Evolutionary conservation across 140 eudicot genomes (phyloP), one percentile per base, ranked within the genome.

Genomic region (Stevia rebaudiana): DNA sequence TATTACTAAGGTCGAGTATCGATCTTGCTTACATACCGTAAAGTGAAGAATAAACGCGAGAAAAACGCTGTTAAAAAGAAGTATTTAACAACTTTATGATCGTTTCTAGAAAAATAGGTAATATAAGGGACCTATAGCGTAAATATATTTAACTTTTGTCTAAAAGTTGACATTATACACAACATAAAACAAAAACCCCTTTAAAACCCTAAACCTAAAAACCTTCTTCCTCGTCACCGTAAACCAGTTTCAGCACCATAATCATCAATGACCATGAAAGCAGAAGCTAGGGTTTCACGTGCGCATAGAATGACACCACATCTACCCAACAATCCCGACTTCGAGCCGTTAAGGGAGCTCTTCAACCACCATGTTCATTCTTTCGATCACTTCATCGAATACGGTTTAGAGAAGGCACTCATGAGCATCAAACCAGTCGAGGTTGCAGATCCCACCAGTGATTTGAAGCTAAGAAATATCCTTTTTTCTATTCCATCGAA

Each of bases 341-440:
- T 71, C n/a, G 68, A 76, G 71, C 76, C 81, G n/a, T 63, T 89
- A 60, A 63, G 73, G 23, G 88, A 89, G 71, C 74, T 89, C 11
- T 84, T 89, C 74, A 77, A 67, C 8, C 98, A 88, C 63, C 98
- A 88, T 59, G 85, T 92, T 36, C 84, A 88, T 23, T 92, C 96
- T 1, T 92, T 83, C 56, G 83, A 92, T 67, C 71, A 92, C 72
- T 79, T 92, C 81, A 44, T 83, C 0, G 96, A 88, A 22, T 21
- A 57, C 8, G 98, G 98, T 1, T 37, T 92, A n/a, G 87, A 85
- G 42, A 71, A 66, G 8, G 79, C 84, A 69, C 67, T 85, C 66
- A 44, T 58, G 66, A 81, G 46, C 52, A 40, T 92, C 63, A 83
- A 85, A 56, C 95, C 96, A 1, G 36, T 83, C 36, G 80, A 77